A percentile compares a stretch with the other conserved stretches of the same genome.
These are phyloP conservation scores for Entomortierella lignicola DNA, from an alignment of 192 early-diverging fungal genomes.

Conservation along the genomic window DNA sequence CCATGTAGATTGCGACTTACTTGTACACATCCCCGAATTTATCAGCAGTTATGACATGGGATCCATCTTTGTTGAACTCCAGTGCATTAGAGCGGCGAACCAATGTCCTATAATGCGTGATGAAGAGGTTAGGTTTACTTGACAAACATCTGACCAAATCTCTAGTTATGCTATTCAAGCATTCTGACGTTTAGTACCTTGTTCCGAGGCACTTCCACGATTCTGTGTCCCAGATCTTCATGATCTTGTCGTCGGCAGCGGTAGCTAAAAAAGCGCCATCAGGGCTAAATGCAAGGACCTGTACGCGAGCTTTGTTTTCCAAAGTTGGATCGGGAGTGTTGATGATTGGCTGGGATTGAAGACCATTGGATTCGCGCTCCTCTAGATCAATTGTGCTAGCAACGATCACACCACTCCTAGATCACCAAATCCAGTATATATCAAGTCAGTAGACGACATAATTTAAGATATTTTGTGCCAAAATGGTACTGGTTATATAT, in stretches of 20 bases:
- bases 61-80: constrained; percentile 72
- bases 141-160: background rate
- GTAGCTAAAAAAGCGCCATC: constrained; percentile 69
- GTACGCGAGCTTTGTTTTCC: constrained; percentile 56
- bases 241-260: constrained; percentile 74
- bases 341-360: constrained; percentile 35
- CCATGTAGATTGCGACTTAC: constrained; percentile 44
- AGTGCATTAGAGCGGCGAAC: constrained; percentile 84
- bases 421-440: background rate
- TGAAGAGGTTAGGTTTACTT: constrained; percentile 13
- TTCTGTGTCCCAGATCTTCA: constrained; percentile 73
- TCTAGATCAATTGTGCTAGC: constrained; percentile 25
- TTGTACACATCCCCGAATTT: constrained; percentile 97
- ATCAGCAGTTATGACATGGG: constrained; percentile 81
- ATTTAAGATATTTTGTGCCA: background rate
- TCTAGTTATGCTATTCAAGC: background rate
- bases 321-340: constrained; percentile 32
- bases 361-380: constrained; percentile 24
- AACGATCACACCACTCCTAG: constrained; percentile 33
- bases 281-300: constrained; percentile 65
- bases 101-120: constrained; percentile 51
- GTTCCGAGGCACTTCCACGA: constrained; percentile 65
- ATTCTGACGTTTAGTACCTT: constrained; percentile 27
- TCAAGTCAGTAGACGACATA: constrained; percentile 20
- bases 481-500: background rate